phyloP scores from a whole-genome alignment of 148 eudicot genomes.

The Fagopyrum tataricum region DNA sequence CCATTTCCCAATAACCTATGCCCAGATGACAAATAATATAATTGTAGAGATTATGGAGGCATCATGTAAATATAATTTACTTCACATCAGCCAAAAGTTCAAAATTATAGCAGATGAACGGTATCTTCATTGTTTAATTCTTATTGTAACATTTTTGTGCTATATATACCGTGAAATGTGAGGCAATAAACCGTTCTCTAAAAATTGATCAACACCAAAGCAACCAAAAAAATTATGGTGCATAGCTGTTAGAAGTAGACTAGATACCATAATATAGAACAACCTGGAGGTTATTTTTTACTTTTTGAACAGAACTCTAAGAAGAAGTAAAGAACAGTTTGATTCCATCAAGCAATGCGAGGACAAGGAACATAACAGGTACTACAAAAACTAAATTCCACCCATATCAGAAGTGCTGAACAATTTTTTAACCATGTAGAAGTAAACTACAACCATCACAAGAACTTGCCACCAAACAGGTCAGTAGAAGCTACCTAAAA shows the following conservation, averaged over 20 bases:
- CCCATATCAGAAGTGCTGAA: background rate
- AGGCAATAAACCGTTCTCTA: background rate
- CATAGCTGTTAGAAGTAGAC: background rate
- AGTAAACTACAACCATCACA: background rate
- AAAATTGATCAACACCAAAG: background rate
- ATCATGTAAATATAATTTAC: background rate
- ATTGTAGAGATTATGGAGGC: background rate
- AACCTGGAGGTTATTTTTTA: background rate
- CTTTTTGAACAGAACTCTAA: background rate
- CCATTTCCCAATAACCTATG: background rate
- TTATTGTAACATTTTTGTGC: background rate
- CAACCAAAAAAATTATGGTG: background rate
- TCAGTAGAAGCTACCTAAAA: slow-evolving; percentile 40
- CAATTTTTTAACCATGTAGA: background rate
- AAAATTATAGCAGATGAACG: background rate
- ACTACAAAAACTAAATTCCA: background rate
- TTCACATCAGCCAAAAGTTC: background rate
- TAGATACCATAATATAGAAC: background rate
- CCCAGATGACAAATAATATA: background rate
- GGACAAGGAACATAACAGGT: background rate
- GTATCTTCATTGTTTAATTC: background rate
- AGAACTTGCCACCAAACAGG: background rate
- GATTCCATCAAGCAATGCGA: background rate
- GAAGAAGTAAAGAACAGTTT: background rate
- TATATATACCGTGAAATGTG: background rate